Base-by-base conservation (phyloP, 352 stramenopile genomes). In the Ophiocytium majus region DNA sequence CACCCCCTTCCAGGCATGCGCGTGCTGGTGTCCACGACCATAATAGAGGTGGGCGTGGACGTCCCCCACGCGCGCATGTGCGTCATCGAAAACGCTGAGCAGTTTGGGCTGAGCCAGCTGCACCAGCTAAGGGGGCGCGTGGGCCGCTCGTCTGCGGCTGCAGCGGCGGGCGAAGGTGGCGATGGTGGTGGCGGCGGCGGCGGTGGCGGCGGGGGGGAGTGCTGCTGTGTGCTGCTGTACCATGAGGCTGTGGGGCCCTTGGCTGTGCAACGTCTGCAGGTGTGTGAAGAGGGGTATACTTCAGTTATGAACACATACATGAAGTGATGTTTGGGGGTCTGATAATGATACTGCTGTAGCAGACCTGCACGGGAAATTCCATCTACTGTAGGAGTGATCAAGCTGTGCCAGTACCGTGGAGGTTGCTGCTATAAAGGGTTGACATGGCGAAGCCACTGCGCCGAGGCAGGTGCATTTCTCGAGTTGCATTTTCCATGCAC, bases 41-140 rank as follows among this genome's bases (percentile, higher is more conserved):
- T 89, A 28, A 84, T 89, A 23, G 85, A 89, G 79, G 86, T 89
- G 0, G 86, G 86, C 0, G 86, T 89, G 19, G 86, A 89, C 49
- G 82, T 89, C 33, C 86, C 86, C 28, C 32, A 79, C 0, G 86
- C 82, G 0, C 74, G 82, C n/a, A 50, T 89, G 50, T 86, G 76
- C 43, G 76, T 89, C 14, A 80, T 89, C 9, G 86, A 89, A 64
- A 86, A 89, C 76, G 76, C 86, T 10, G 86, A 89, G 35, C 84
- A 86, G 43, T 89, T 89, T 28, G 86, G 86, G n/a, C 63, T 89
- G 0, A 82, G 63, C 36, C 86, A 89, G 50, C 76, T 89, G 79
- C 86, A 89, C 28, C 86, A 89, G 36, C 49, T 89, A 5, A 37
- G 86, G 14, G 82, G 83, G 28, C 71, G 86, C 43, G 37, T 81